phyloP scores from a whole-genome alignment of 306 rosid species.

The Malus orientalis region DNA sequence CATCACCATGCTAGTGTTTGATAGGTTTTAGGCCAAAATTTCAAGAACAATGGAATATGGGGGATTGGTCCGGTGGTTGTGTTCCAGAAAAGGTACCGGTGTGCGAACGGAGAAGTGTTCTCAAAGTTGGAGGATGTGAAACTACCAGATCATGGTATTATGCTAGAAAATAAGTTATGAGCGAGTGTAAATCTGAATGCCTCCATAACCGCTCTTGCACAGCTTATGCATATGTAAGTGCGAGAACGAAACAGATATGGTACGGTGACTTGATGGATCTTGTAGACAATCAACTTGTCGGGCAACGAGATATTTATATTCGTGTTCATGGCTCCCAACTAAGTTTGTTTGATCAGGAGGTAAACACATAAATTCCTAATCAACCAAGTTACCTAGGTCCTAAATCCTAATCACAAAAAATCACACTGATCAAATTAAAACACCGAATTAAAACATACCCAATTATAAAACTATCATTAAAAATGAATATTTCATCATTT shows the following conservation, averaged over 20 bases:
- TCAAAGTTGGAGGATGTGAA: neutral
- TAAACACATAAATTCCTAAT: no score
- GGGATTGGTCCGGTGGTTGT: constrained; percentile 32
- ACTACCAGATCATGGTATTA: neutral
- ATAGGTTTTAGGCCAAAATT: neutral
- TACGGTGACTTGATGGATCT: neutral
- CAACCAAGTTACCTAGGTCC: no score
- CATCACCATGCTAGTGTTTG: neutral
- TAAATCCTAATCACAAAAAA: no score
- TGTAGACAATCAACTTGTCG: neutral
- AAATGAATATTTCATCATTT: no score
- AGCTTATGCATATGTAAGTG: constrained; percentile 39
- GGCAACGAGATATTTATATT: no score
- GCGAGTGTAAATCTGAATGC: constrained; percentile 33
- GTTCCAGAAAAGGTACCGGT: constrained; percentile 21
- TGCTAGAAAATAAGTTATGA: neutral
- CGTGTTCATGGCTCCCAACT: no score
- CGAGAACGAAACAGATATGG: neutral
- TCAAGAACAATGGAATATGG: neutral
- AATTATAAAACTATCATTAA: no score
- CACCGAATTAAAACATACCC: no score
- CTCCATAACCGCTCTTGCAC: constrained; percentile 42
- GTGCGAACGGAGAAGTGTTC: constrained; percentile 2
- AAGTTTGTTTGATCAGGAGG: neutral
- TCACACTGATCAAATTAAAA: no score